phyloP scores from a whole-genome alignment of 2,329 filamentous ascomycete genomes.

The Calonectria naviculata region DNA sequence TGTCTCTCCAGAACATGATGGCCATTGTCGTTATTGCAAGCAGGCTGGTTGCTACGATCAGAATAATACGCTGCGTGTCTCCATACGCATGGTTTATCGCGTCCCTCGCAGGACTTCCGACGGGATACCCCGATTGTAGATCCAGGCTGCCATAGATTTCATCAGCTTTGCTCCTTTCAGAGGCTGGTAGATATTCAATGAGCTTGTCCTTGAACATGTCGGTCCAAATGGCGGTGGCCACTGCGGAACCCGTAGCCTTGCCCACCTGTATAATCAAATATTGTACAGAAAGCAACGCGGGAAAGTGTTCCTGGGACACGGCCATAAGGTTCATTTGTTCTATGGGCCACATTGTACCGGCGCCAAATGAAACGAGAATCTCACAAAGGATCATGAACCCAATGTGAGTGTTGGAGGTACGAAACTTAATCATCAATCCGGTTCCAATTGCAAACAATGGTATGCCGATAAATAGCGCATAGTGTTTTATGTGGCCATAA shows the following conservation, averaged over 20 bases:
- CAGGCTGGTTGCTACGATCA: background rate
- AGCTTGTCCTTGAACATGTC: background rate
- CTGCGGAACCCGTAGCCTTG: background rate
- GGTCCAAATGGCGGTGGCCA: background rate
- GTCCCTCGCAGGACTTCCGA: background rate
- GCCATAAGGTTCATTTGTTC: conserved; percentile 48
- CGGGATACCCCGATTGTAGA: background rate
- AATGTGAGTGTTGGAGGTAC: conserved; percentile 57
- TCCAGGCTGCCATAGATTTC: background rate
- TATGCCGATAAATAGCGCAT: conserved; percentile 33
- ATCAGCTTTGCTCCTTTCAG: background rate
- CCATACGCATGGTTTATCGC: background rate
- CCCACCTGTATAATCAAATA: background rate
- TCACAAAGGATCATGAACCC: conserved; percentile 46
- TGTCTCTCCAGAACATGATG: no score
- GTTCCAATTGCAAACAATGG: conserved; percentile 57
- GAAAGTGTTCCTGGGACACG: background rate
- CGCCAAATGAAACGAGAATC: conserved; percentile 42
- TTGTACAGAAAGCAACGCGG: background rate
- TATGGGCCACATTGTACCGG: conserved; percentile 46
- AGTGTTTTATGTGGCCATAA: background rate
- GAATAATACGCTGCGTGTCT: background rate
- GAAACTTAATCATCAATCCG: conserved; percentile 63
- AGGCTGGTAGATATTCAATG: background rate
- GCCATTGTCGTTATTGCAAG: no score